Base-by-base conservation (phyloP, 169 alveolate genomes). In the Plasmodium relictum region DNA sequence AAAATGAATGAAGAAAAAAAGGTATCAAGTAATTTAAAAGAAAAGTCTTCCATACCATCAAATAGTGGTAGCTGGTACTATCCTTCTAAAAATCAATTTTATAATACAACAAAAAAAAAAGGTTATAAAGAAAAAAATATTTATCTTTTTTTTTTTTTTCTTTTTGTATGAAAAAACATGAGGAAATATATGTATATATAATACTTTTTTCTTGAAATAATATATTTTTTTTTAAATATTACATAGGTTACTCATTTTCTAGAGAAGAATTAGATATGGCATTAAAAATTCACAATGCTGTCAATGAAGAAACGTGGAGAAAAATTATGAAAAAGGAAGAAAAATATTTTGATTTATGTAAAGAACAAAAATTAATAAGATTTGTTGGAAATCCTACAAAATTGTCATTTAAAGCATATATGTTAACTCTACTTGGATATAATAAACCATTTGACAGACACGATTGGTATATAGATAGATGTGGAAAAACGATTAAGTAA, bases 251-350 rank as follows among this genome's bases (percentile, higher is more conserved):
- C 80, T 41, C 54, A n/a, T 93, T 89, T 58, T 91, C 92, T 48
- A 68, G 89, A 31, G 92, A 66, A 16, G 88, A 90, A 37, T 66
- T 94, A 42, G 94, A 92, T 39, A 50, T 92, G 4, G 92, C 93
- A 3, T 92, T 94, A 18, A 86, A 94, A 63, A 94, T 94, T 58
- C 96, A 94, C 86, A 94, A 94, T 58, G 93, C 93, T 3, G 90
- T 94, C 18, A 94, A 94, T 74, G 96, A 94, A 62, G 93, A 92
- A 93, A 94, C 96, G 12, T 94, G 96, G 96, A 93, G 89, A 44
- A 69, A 83, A 68, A 90, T 94, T 16, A 92, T 94, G 93, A 94
- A 94, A 56, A 92, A 89, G 45, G 96, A 94, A 69, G 85, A 88
- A 54, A 24, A 89, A 44, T 94, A 92, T 73, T 56, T 54, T 58